A percentile compares a stretch with the other conserved stretches of the same genome.
Conservation (phyloP, 2,329 filamentous ascomycete species). For the Aspergillus fructus region DNA sequence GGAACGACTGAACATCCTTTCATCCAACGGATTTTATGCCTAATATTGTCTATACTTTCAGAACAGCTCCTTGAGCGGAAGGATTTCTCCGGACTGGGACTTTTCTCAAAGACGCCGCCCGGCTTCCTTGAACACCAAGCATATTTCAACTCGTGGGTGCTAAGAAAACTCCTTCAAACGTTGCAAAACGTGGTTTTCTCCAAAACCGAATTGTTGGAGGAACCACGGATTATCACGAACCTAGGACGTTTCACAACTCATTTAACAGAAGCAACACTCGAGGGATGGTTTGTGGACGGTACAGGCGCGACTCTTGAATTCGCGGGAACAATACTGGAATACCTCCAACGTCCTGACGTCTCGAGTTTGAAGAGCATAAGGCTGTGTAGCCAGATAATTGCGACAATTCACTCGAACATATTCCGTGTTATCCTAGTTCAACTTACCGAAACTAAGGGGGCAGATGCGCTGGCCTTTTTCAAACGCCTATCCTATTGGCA, state of each 20-base stretch:
- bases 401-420: constrained; percentile 73
- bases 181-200: constrained; percentile 69
- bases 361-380: constrained; percentile 79
- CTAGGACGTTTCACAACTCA: constrained; percentile 77
- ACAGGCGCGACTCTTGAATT: constrained; percentile 83
- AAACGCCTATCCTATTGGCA: constrained; percentile 94
- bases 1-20: constrained; percentile 62
- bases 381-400: constrained; percentile 82
- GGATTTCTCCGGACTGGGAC: constrained; percentile 82
- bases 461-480: constrained; percentile 69
- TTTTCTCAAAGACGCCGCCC: constrained; percentile 85
- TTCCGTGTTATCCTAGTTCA: constrained; percentile 76
- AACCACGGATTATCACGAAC: constrained; percentile 83
- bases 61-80: constrained; percentile 84
- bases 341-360: constrained; percentile 81
- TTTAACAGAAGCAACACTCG: constrained; percentile 85
- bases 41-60: constrained; percentile 76
- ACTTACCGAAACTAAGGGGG: constrained; percentile 77
- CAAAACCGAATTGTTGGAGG: constrained; percentile 70
- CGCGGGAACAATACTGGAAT: constrained; percentile 79
- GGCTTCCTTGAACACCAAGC: constrained; percentile 93
- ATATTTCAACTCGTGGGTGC: constrained; percentile 88
- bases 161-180: constrained; percentile 71
- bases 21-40: constrained; percentile 72
- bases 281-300: constrained; percentile 94